Evolutionary conservation across 1,139 yeast species (phyloP).

Genomic region (Kodamaea derodonti): DNA sequence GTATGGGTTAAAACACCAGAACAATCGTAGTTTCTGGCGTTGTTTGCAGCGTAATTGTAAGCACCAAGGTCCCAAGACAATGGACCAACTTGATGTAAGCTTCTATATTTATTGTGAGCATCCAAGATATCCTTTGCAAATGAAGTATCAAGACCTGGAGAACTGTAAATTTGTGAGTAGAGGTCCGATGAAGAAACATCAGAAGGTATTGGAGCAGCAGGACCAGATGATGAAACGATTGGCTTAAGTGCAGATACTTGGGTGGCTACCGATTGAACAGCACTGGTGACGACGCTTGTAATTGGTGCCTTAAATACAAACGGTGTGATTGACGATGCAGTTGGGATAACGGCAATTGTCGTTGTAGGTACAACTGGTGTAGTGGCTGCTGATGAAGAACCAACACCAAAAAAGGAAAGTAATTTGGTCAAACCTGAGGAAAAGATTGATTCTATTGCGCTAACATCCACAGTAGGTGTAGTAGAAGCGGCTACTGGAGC

Average conservation of each 20-base stretch:
- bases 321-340: neutral
- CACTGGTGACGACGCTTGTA: neutral
- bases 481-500: slow-evolving; percentile 8
- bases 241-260: slow-evolving; percentile 1
- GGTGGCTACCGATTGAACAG: slow-evolving; percentile 1
- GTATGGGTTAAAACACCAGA: slow-evolving; percentile 24
- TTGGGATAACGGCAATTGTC: neutral
- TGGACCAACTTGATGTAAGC: slow-evolving; percentile 17
- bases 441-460: slow-evolving; percentile 10
- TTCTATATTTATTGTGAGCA: slow-evolving; percentile 21
- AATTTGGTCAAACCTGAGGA: slow-evolving; percentile 8
- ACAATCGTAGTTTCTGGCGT: slow-evolving; percentile 23
- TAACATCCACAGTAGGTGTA: slow-evolving; percentile 3
- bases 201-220: slow-evolving; percentile 2
- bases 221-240: slow-evolving; percentile 1
- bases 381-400: slow-evolving; percentile 1
- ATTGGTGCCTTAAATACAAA: neutral
- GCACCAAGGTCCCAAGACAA: slow-evolving; percentile 20
- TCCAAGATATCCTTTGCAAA: slow-evolving; percentile 20
- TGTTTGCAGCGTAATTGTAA: slow-evolving; percentile 20
- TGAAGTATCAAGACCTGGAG: slow-evolving; percentile 11
- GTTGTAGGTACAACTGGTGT: slow-evolving; percentile 2
- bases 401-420: slow-evolving; percentile 13
- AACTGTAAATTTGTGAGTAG: slow-evolving; percentile 11
- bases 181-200: slow-evolving; percentile 8